Conservation (phyloP, 129 eudicot genomes). For the Scalesia atractyloides region DNA sequence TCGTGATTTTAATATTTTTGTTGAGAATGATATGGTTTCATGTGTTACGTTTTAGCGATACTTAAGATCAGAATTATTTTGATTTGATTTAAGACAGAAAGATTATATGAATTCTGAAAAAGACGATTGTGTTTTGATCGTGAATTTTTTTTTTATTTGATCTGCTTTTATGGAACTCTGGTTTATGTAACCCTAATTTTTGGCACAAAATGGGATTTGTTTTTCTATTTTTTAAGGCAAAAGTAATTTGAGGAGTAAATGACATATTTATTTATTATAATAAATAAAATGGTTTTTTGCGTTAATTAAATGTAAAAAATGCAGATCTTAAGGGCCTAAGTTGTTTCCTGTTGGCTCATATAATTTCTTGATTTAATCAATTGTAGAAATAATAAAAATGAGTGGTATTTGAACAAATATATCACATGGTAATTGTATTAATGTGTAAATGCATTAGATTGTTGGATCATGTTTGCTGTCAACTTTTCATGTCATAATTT, state of each 20-base stretch:
- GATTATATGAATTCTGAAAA: conserved; percentile 11
- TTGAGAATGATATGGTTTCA: conserved; percentile 14
- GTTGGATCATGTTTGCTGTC: conserved; percentile 14
- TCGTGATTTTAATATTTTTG: not conserved
- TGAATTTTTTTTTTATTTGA: not conserved
- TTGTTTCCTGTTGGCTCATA: not conserved
- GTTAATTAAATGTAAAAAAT: not conserved
- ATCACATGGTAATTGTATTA: not conserved
- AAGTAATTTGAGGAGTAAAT: not conserved
- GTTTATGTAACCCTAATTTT: conserved; percentile 8
- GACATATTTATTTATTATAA: not conserved
- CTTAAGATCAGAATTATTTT: not conserved
- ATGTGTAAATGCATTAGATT: conserved; percentile 3
- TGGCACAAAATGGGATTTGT: not conserved
- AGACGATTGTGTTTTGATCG: not conserved
- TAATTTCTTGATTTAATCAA: conserved; percentile 2
- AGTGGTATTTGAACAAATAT: not conserved
- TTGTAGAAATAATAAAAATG: not conserved
- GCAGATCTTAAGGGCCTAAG: not conserved
- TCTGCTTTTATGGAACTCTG: not conserved
- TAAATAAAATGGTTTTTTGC: not conserved
- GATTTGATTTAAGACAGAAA: not conserved
- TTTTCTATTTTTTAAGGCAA: not conserved
- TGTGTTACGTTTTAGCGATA: conserved; percentile 10
- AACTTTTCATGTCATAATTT: not conserved